phyloP scores from a whole-genome alignment of 108 stramenopile species.

The Cyclotella atomus region DNA sequence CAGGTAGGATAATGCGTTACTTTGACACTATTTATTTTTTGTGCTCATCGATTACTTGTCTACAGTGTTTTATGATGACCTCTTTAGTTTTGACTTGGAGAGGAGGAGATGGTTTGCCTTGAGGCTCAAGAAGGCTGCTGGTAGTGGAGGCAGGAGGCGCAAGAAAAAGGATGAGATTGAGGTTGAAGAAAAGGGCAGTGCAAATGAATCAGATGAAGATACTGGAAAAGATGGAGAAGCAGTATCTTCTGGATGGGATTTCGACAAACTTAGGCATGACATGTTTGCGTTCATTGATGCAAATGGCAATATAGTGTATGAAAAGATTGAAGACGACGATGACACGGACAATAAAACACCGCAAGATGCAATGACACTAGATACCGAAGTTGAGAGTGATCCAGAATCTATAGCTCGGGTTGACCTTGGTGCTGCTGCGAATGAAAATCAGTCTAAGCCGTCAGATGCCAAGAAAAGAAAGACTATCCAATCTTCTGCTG shows the following conservation, averaged over 20 bases:
- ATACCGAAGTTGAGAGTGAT: slow-evolving; percentile 28
- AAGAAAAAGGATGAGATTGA: slow-evolving; percentile 46
- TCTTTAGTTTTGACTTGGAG: slow-evolving; percentile 84
- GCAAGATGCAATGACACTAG: slow-evolving; percentile 12
- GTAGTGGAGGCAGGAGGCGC: slow-evolving; percentile 50
- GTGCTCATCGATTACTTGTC: no score
- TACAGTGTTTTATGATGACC: slow-evolving; percentile 89
- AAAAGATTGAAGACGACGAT: slow-evolving; percentile 68
- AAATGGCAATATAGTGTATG: slow-evolving; percentile 87
- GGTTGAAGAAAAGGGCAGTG: slow-evolving; percentile 35
- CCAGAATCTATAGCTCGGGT: neutral
- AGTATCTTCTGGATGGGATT: slow-evolving; percentile 73
- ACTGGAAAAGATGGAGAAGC: slow-evolving; percentile 37
- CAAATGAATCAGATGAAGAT: slow-evolving; percentile 42
- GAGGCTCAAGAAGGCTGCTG: slow-evolving; percentile 55
- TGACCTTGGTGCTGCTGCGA: neutral
- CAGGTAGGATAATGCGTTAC: no score
- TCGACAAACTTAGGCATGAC: slow-evolving; percentile 80
- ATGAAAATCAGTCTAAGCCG: neutral
- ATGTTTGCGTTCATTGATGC: slow-evolving; percentile 92
- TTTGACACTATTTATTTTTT: no score
- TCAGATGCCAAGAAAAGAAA: slow-evolving; percentile 13
- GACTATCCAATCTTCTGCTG: slow-evolving; percentile 53
- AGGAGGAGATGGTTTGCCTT: slow-evolving; percentile 87
- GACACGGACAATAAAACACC: slow-evolving; percentile 19